These are phyloP conservation scores for Paramecium sonneborni DNA, from an alignment of 73 alveolate genomes.

Conservation along the genomic window DNA sequence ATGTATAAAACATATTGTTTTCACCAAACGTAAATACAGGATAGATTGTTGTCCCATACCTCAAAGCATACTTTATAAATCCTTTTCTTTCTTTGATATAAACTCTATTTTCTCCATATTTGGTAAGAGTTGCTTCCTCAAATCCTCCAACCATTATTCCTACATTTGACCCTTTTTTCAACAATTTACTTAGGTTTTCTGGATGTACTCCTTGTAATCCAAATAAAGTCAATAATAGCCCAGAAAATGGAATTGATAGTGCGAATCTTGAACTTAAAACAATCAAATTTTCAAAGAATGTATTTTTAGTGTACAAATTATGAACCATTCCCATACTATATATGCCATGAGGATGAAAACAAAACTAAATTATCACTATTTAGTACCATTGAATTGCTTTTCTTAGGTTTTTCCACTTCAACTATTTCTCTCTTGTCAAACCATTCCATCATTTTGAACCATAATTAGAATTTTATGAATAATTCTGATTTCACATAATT, in stretches of 20 bases:
- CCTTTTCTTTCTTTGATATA: slow-evolving; percentile 59
- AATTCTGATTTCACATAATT: slow-evolving; percentile 3
- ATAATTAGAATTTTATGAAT: background rate
- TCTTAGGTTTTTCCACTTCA: slow-evolving; percentile 26
- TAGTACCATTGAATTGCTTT: slow-evolving; percentile 13
- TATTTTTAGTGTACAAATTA: slow-evolving; percentile 20
- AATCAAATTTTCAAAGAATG: slow-evolving; percentile 9
- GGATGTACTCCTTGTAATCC: slow-evolving; percentile 60
- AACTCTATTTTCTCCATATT: slow-evolving; percentile 57
- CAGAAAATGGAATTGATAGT: slow-evolving; percentile 22
- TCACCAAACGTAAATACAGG: slow-evolving; percentile 64
- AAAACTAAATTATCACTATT: background rate
- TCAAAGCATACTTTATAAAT: slow-evolving; percentile 63
- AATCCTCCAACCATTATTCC: slow-evolving; percentile 66
- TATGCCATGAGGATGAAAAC: slow-evolving; percentile 55
- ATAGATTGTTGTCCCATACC: slow-evolving; percentile 57
- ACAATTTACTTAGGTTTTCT: slow-evolving; percentile 10
- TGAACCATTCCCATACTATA: background rate
- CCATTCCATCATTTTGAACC: slow-evolving; percentile 34
- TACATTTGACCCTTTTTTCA: slow-evolving; percentile 52
- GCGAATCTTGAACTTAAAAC: slow-evolving; percentile 29
- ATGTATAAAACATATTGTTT: slow-evolving; percentile 48
- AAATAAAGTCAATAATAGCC: background rate
- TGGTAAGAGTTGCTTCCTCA: slow-evolving; percentile 65
- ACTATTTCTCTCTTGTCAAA: background rate